Evolutionary conservation across 805 yeast genomes (phyloP), one percentile per base, ranked within the genome.

Genomic region (Starmerella apis): DNA sequence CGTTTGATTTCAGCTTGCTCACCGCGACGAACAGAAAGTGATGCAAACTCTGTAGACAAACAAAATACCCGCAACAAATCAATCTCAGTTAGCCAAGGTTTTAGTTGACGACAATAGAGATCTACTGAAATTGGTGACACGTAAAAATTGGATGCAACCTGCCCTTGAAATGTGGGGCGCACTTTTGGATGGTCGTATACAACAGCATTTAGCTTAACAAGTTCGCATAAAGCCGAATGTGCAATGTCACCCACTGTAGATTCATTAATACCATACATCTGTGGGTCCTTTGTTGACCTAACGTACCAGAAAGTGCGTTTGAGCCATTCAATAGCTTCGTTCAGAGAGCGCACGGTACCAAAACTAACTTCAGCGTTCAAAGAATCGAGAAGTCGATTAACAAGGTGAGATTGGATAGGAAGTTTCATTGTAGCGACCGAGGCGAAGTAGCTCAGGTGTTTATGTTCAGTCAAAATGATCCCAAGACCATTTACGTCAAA

Each of bases 401-500:
- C 75, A 50, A 90, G 64, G 62, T 86, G 95, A 2, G 95, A 85
- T 65, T 90, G 96, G 48, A 90, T 90, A 0, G 96, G 95, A 14
- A 90, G 68, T 61, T 87, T 95, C 57, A 87, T 94, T 62, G 87
- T 88, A 56, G 87, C 70, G n/a, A 90, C 75, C 0, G 96, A 94
- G 59, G 92, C 71, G 61, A 87, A 90, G 62, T 86, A 88, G 56
- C 85, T 90, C 16, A 90, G 74, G 59, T 87, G 94, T 19, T 80
- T 79, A 51, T 85, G 92, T 0, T 88, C 75, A 0, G 97, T 92
- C 44, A 90, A 86, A 28, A 90, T 85, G 3, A 90, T 79, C 69
- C 97, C 98, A 59, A 86, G 95, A 60, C 98, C 98, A 60, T 79
- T 77, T 16, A 79, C 79, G 65, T 90, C 98, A 66, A 83, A 92